phyloP scores from a whole-genome alignment of 2,329 filamentous ascomycete species.

The Dryadomyces sulphureus region DNA sequence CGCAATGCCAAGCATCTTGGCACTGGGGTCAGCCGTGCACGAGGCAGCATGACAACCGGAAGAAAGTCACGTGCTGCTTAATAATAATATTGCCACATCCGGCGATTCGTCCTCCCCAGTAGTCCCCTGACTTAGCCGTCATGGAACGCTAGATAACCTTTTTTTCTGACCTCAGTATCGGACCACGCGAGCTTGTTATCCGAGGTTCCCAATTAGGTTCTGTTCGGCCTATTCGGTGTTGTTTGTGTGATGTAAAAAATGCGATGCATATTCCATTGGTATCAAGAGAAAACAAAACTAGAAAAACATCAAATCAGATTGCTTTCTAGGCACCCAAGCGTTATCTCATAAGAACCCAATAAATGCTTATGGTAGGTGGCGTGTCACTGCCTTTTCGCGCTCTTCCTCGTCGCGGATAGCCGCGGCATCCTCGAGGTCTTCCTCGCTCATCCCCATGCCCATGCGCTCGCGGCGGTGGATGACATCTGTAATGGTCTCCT shows the following conservation, averaged over 20 bases:
- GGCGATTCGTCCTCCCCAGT: no score
- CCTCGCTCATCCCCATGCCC: constrained; percentile 10
- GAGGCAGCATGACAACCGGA: no score
- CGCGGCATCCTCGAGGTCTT: constrained; percentile 11
- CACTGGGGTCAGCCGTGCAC: no score
- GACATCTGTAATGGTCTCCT: constrained; percentile 17
- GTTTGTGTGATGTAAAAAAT: background rate
- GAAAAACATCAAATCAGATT: background rate
- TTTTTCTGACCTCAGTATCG: background rate
- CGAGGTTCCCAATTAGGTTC: no score
- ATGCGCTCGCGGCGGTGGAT: constrained; percentile 11
- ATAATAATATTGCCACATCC: no score
- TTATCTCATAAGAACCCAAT: background rate
- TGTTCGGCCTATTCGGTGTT: background rate
- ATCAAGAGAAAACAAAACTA: background rate
- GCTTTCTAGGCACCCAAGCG: background rate
- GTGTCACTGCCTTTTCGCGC: constrained; percentile 3
- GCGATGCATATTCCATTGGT: background rate
- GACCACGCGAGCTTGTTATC: background rate
- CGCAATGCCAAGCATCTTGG: no score
- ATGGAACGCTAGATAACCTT: background rate
- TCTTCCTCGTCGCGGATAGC: constrained; percentile 5
- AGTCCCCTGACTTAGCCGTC: background rate
- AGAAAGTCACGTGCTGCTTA: no score
- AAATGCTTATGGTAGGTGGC: no score